Conservation (phyloP, 176 grass and related monocot genomes). For the Elaeis guineensis region DNA sequence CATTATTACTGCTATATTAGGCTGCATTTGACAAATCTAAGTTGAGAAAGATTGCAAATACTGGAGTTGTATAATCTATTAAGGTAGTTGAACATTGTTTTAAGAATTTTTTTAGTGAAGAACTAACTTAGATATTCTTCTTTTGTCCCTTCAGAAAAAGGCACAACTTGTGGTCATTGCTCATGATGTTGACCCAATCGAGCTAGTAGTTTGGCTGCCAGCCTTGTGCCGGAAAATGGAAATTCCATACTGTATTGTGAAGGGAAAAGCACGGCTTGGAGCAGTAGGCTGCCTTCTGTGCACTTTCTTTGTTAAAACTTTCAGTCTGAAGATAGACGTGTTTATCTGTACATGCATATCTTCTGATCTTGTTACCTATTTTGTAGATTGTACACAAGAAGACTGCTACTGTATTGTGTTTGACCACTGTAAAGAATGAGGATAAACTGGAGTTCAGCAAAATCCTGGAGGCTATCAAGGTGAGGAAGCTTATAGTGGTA, state of each 20-base stretch:
- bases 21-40: too few relatives aligned
- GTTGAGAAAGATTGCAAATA: too few relatives aligned
- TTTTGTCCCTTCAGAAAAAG: constrained; percentile 20
- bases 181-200: constrained; percentile 33
- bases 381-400: constrained; percentile 36
- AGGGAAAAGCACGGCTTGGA: constrained; percentile 34
- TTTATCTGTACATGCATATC: too few relatives aligned
- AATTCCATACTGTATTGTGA: constrained; percentile 32
- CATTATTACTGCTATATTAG: too few relatives aligned
- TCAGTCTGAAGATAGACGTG: neutral
- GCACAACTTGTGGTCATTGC: constrained; percentile 33
- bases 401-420: constrained; percentile 22
- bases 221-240: constrained; percentile 36
- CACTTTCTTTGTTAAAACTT: neutral
- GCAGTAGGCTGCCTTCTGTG: neutral
- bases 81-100: too few relatives aligned
- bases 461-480: constrained; percentile 38
- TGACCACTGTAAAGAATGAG: constrained; percentile 36
- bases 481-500: constrained; percentile 13
- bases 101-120: neutral
- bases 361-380: too few relatives aligned
- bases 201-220: constrained; percentile 30
- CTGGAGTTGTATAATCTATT: too few relatives aligned
- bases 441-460: constrained; percentile 43
- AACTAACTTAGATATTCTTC: neutral